Base-by-base conservation (phyloP, 2,329 filamentous ascomycete genomes). In the Calonectria hongkongensis region DNA sequence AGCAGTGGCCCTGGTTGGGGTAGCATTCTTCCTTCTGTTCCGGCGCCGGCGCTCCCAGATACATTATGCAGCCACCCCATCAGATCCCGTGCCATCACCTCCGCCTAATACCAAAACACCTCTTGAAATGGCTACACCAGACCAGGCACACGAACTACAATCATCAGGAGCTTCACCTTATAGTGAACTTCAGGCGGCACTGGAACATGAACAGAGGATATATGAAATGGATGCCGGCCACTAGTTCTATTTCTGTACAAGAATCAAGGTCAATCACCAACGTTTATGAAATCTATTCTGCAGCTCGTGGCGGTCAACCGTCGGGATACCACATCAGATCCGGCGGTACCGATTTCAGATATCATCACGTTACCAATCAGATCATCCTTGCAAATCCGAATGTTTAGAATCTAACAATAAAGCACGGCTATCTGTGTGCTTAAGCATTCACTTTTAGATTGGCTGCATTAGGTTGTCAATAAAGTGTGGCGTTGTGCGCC, bases 211-310 rank as follows among this genome's bases (percentile, higher is more conserved):
- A 15, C 15, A 25, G 4, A 18, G 21, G 2, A 9, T 66, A 7
- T 48, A 66, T 66, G 63, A 66, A 43, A 66, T 66, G 63, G 63
- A 66, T 39, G 33, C 33, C 18, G 33, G 16, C 45, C 54, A 30
- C n/a, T 58, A 41, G 18, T 9, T 10, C 8, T 1, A 1, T 21
- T 21, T 47, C n/a, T 33, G 5, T 33, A 33, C 30, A 33, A 33
- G 30, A 5, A 33, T 33, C 30, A 33, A 33, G 30, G 9, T 33
- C 30, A 33, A 33, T 33, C 9, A 33, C 30, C 30, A 33, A 33
- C 1, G 9, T 33, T 33, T 33, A 33, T 21, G 21, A 21, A 21
- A 21, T 21, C 21, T 21, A 21, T 21, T 21, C 21, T 33, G 5
- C 30, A 33, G 30, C 30, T 33, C 30, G 9, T 33, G 30, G 30